Evolutionary conservation across 1,284 basidiomycete species (phyloP).

Genomic region (Microbotryum lychnidis-dioicae): DNA sequence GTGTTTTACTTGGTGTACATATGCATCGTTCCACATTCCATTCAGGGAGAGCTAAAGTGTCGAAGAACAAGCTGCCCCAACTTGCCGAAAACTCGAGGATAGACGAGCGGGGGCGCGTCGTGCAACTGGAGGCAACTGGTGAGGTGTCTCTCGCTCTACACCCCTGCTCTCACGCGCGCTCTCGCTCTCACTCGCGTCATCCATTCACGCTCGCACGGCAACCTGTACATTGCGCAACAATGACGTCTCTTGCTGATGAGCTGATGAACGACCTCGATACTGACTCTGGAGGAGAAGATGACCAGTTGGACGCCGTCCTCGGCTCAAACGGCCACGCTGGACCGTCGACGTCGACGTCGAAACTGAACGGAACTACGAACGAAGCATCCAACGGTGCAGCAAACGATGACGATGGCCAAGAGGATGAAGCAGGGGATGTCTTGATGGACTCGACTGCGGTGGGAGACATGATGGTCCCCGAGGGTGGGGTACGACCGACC

Average conservation of each 20-base stretch:
- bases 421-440: slow-evolving; percentile 33
- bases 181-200: background rate
- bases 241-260: slow-evolving; percentile 63
- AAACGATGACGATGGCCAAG: slow-evolving; percentile 6
- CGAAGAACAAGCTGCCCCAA: no score
- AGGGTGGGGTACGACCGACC: slow-evolving; percentile 82
- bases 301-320: slow-evolving; percentile 44
- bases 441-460: slow-evolving; percentile 2
- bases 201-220: background rate
- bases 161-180: background rate
- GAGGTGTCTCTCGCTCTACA: no score
- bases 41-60: no score
- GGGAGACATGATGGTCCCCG: slow-evolving; percentile 52
- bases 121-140: no score
- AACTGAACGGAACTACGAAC: background rate
- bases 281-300: slow-evolving; percentile 50
- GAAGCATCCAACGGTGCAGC: background rate
- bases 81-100: no score
- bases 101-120: no score
- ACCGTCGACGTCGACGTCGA: slow-evolving; percentile 14
- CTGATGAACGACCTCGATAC: slow-evolving; percentile 72
- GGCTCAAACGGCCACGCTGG: slow-evolving; percentile 15
- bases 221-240: slow-evolving; percentile 12
- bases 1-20: no score
- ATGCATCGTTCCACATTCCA: no score